Base-by-base conservation (phyloP, 768 basidiomycete species). In the Porphyrellus cyaneotinctus region DNA sequence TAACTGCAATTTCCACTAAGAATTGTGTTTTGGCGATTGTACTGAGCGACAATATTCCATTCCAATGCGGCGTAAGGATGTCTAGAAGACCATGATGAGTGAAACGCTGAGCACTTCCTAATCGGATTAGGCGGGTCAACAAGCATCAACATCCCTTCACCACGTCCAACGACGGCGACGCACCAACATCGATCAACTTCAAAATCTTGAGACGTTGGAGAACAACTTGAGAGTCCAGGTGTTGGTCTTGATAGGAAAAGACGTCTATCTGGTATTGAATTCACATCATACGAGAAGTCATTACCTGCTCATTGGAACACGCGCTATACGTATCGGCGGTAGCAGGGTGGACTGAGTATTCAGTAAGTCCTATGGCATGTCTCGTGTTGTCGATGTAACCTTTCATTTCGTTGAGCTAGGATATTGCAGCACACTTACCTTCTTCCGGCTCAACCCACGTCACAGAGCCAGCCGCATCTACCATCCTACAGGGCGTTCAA, bases 111-210 rank as follows among this genome's bases (percentile, higher is more conserved):
- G 36, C 6, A 20, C 26, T 28, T 18, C 43, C 18, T 14, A 36
- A 47, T 53, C 14, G 17, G 56, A 41, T 45, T 20, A 10, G 3
- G 24, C 24, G 23, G 7, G 24, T 44, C 38, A 61, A 61, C 38
- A 61, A 44, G 22, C 10, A 9, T 20, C 63, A 63, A 61, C 42
- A 61, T 2, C 18, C 6, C 20, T 48, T 41, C 51, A 20, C 15
- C 42, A 38, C 41, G 37, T 41, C 22, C 52, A 3, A 63, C 61
- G 53, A 53, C 62, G 49, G 31, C 44, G 44, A 47, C 54, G 46
- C 15, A 37, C 18, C 14, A 41, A n/a, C 39, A 15, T 13, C 17
- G 12, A 30, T 20, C 43, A 12, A n/a, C 46, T 11, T 5, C 5
- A n/a, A 26, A 47, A 22, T 35, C 50, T 26, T 45, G 15, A 15